Base-by-base conservation (phyloP, 2,329 filamentous ascomycete genomes). In the Blastomyces emzantsi region DNA sequence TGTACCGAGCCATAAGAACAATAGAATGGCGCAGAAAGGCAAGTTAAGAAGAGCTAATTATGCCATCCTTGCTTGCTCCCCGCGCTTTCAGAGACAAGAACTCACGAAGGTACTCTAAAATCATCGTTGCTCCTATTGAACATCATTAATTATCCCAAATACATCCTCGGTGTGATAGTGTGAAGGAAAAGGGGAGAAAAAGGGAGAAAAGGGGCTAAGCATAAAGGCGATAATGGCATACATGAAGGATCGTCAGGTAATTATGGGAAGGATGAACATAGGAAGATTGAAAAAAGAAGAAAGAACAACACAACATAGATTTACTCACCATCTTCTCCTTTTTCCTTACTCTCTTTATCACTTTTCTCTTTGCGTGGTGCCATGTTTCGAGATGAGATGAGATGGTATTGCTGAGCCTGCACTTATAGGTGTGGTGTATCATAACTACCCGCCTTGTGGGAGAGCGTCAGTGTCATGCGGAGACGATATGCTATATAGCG, bases 21-120 rank as follows among this genome's bases (percentile, higher is more conserved):
- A 55, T 19, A 33, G 19, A 25, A 41, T 36, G 33, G 36, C 30
- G 33, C 2, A 39, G 54, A 39, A 36, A 11, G 36, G 36, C 33
- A 15, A 58, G 6, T 11, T 25, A 43, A 59, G 4, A 28, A 13
- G 49, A 52, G 13, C 4, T 28, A 30, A 4, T 30, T 30, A 52
- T 25, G 22, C 22, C 4, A 22, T 36, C 9, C 2, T 36, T 11
- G 8, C 54, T 56, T n/a, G 30, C 7, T 56, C n/a, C 15, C 4
- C 28, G 19, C 13, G 22, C 25, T 30, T 36, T 28, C 36, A 13
- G 28, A 30, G 15, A 9, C 17, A 60, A 66, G 47, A 15, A 74
- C 79, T 73, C 67, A 82, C 80, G 76, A 25, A 84, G 74, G 68
- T 84, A 84, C 30, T 78, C 74, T 43, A 82, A 73, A 28, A 84